Base-by-base conservation (phyloP, 805 yeast species). In the Monosporozyma aerobia region DNA sequence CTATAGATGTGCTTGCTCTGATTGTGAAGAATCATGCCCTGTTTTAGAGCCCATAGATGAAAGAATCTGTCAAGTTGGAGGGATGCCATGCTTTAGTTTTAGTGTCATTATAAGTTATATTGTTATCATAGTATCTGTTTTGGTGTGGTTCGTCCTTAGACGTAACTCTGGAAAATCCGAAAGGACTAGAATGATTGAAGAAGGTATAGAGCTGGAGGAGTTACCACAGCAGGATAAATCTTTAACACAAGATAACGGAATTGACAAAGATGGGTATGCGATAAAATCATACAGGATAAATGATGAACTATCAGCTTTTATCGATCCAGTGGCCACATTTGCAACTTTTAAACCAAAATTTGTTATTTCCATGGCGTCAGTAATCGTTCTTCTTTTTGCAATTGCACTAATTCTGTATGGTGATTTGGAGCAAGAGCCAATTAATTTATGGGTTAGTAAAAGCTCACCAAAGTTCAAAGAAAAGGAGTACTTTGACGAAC, bases 371-470 rank as follows among this genome's bases (percentile, higher is more conserved):
- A n/a, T 70, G 2, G 63, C 82, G 0, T 54, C 74, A 2, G 25
- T 75, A 1, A 50, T 81, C 0, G 58, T 63, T 2, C 37, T 52
- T 1, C 25, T 48, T 13, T 56, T 54, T 37, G 69, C 81, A 2
- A 55, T 74, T 1, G 51, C 78, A 0, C 59, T 85, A 14, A 59
- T 67, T 5, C 67, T 71, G 50, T 73, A 83, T 61, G 75, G 73
- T 9, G 68, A 80, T 46, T 72, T 90, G 29, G 97, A 90, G 63
- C 81, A 81, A 2, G 75, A 87, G 58, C 98, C 99, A 0, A 79
- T 86, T 3, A 81, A 83, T 56, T 71, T 92, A 32, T 92, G 99
- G 99, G 98, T 94, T 0, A 84, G 94, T 58, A 82, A 90, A 2
- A 63, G 72, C 22, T 85, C 94, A 9, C 81, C 79, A 3, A 89